Evolutionary conservation across 1,284 basidiomycete genomes (phyloP), one percentile per base, ranked within the genome.

Genomic region (Anthracocystis walkeri): DNA sequence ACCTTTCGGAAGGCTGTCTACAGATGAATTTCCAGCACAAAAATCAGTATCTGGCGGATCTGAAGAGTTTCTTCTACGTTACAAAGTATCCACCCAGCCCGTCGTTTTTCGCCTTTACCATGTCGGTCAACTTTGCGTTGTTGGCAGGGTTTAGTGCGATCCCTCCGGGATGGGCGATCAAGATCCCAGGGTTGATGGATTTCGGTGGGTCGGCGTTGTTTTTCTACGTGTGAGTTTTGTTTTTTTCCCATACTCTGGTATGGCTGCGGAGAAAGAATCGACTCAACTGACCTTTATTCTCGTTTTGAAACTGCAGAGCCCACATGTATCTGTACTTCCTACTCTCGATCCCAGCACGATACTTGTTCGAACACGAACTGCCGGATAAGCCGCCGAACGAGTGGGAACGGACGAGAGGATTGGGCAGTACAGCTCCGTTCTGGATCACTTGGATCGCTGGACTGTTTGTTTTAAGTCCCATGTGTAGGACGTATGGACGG

Each of bases 31-130:
- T 66, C 12, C 65, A 69, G n/a, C 27, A 64, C 0, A 27, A 12
- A 20, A 81, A 81, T 54, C 75, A 67, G 48, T 81, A 79, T 42
- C 58, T 81, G n/a, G 73, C 58, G 4, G 44, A 31, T 12, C n/a
- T 67, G 4, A 65, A 73, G 40, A 64, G 65, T 45, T 81, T 81
- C 44, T 71, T 80, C 56, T 81, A 80, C 60, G 50, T 79, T n/a
- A 70, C 68, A 51, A 81, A 80, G 64, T 81, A 81, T 31, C 75
- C 75, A 1, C 79, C 79, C 4, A 67, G 63, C 40, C 75, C 78
- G 14, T 55, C 77, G 18, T 81, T 76, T 50, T 70, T 78, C 50
- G 67, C 66, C 12, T 45, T 75, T 0, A 78, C 79, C 5, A 64
- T 78, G 54, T 56, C 77, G 40, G 60, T 45, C 58, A 75, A 76